Evolutionary conservation across 495 filamentous ascomycete genomes (phyloP).

Genomic region (Aspergillus hancockii): DNA sequence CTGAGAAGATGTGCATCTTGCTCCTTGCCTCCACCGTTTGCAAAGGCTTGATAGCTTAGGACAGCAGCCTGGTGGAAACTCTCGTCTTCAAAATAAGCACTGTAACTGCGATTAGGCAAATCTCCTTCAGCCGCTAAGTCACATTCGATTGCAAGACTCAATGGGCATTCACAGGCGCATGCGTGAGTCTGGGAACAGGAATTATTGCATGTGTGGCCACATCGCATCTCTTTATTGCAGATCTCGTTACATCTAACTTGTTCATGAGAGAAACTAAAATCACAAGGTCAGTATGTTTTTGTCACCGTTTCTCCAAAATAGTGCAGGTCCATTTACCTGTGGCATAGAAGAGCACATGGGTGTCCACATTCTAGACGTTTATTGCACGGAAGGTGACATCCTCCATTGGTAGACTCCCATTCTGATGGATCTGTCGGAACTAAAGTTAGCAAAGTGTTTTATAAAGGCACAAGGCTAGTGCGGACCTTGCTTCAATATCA

Average conservation of each 20-base stretch:
- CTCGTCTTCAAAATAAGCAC: slow-evolving; percentile 1
- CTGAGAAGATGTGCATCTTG: slow-evolving; percentile 23
- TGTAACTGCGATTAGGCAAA: neutral
- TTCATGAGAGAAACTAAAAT: slow-evolving; percentile 31
- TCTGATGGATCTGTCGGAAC: slow-evolving; percentile 28
- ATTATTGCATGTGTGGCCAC: slow-evolving; percentile 31
- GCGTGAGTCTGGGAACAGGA: slow-evolving; percentile 20
- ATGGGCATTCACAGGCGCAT: slow-evolving; percentile 22
- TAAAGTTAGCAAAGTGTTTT: slow-evolving; percentile 8
- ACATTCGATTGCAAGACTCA: neutral
- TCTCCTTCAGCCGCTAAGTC: neutral
- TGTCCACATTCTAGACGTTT: slow-evolving; percentile 43
- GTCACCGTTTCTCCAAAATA: neutral
- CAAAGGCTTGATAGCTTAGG: slow-evolving; percentile 23
- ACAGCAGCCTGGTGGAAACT: slow-evolving; percentile 3
- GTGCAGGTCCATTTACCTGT: slow-evolving; percentile 31
- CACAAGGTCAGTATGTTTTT: neutral
- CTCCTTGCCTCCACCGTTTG: slow-evolving; percentile 26
- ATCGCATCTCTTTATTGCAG: slow-evolving; percentile 30
- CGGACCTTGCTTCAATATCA: slow-evolving; percentile 28
- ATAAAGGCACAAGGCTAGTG: neutral
- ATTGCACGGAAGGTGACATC: slow-evolving; percentile 42
- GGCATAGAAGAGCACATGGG: slow-evolving; percentile 37
- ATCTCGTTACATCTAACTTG: slow-evolving; percentile 28
- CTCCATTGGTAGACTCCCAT: slow-evolving; percentile 56